Base-by-base conservation (phyloP, 2,329 filamentous ascomycete genomes). In the Colletotrichum endophyticum region DNA sequence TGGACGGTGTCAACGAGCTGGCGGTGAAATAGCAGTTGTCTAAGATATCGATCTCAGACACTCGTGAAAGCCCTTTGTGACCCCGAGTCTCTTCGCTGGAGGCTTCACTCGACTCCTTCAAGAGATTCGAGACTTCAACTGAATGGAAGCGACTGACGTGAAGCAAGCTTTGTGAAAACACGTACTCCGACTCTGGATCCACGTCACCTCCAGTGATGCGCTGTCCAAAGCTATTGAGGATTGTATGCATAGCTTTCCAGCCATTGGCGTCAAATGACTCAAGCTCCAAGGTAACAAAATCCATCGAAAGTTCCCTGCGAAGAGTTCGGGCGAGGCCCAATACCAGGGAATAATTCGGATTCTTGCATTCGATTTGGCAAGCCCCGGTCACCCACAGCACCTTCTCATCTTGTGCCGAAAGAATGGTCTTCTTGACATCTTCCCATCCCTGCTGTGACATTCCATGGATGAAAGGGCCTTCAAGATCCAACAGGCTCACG, bases 361-460 rank as follows among this genome's bases (percentile, higher is more conserved):
- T 79, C 6, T 28, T 13, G 62, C 82, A 84, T 1, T 70, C 32
- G 2, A 81, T 72, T 32, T 84, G 82, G 7, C 77, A 77, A 2
- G 79, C 77, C 3, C 79, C 79, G 3, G 83, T 85, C 9, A 85
- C 63, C 84, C 84, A 85, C 8, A 85, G 75, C 27, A 84, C 59
- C 6, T 57, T 77, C 25, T 72, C 75, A 5, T 70, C 56, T 11
- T 77, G 75, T 3, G 72, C 66, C 5, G 66, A 76, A 30, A 61
- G 22, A n/a, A 76, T 15, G 6, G 64, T 66, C 8, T 36, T 61
- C 36, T 76, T 76, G 8, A 76, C 19, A 12, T 13, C 25, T 15
- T 66, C 25, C 74, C 74, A 76, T 2, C 49, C 27, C 0, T 27
- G 13, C 3, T 19, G 9, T 13, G 28, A 25, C 59, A 76, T 70